Conservation (phyloP, 768 basidiomycete genomes). For the Boletellus sp. region DNA sequence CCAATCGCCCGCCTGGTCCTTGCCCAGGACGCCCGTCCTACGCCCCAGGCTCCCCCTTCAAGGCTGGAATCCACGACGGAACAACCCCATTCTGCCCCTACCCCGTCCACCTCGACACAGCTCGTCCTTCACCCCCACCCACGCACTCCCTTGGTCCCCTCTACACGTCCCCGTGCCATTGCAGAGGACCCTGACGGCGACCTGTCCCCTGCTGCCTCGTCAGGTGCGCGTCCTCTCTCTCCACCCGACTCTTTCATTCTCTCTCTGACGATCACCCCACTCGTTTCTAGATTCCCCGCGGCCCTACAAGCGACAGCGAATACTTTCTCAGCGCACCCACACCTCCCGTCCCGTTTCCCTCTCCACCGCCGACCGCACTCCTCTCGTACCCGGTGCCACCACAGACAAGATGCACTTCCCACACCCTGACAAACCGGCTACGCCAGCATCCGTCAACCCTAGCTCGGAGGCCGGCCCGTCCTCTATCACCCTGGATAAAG, state of each 20-base stretch:
- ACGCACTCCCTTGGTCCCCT: slow-evolving; percentile 52
- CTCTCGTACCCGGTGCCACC: slow-evolving; percentile 26
- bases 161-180: slow-evolving; percentile 59
- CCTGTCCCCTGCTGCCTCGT: slow-evolving; percentile 18
- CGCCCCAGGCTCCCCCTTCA: slow-evolving; percentile 40
- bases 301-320: slow-evolving; percentile 71
- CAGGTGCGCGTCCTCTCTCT: slow-evolving; percentile 21
- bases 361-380: slow-evolving; percentile 18
- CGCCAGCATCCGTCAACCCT: slow-evolving; percentile 44
- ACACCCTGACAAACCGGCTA: slow-evolving; percentile 46
- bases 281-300: slow-evolving; percentile 44
- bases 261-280: not conserved
- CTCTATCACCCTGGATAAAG: slow-evolving; percentile 35
- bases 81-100: slow-evolving; percentile 25
- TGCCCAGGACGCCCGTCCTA: slow-evolving; percentile 51
- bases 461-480: slow-evolving; percentile 53
- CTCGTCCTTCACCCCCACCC: slow-evolving; percentile 25
- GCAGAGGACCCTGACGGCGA: slow-evolving; percentile 51
- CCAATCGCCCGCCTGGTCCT: slow-evolving; percentile 53
- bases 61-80: slow-evolving; percentile 45
- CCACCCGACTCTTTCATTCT: slow-evolving; percentile 3
- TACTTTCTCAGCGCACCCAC: slow-evolving; percentile 39
- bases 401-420: slow-evolving; percentile 49
- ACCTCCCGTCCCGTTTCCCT: slow-evolving; percentile 32
- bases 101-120: slow-evolving; percentile 29